phyloP scores from a whole-genome alignment of 352 stramenopile genomes.

The Pythium phragmiticola region DNA sequence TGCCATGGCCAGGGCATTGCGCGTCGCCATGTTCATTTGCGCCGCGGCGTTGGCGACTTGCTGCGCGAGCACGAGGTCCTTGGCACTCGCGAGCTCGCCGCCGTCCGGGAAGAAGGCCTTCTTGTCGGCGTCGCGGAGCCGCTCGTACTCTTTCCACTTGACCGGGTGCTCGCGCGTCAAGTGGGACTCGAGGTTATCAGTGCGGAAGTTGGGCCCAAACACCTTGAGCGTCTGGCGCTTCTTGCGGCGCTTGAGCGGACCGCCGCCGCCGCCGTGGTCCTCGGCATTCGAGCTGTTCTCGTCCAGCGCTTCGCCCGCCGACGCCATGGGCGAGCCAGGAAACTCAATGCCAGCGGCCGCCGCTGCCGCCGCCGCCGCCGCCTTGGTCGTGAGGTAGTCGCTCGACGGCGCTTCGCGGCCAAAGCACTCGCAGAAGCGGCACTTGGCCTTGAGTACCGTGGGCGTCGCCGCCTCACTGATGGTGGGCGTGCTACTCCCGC shows the following conservation, averaged over 20 bases:
- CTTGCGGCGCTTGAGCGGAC: slow-evolving; percentile 41
- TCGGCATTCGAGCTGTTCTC: slow-evolving; percentile 28
- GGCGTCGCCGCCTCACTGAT: slow-evolving; percentile 16
- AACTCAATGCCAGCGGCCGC: slow-evolving; percentile 25
- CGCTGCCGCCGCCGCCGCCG: slow-evolving; percentile 15
- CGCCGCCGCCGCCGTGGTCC: slow-evolving; percentile 5
- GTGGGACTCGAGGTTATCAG: slow-evolving; percentile 57
- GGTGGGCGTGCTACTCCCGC: neutral
- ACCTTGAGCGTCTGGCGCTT: slow-evolving; percentile 64
- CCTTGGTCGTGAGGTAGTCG: slow-evolving; percentile 22
- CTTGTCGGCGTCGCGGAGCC: slow-evolving; percentile 44
- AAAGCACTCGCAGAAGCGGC: slow-evolving; percentile 61
- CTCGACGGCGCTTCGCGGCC: slow-evolving; percentile 33
- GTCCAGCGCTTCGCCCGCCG: slow-evolving; percentile 13
- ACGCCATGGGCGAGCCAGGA: slow-evolving; percentile 23
- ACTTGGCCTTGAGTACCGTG: slow-evolving; percentile 50
- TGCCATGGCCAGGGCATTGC: neutral
- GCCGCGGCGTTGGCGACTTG: slow-evolving; percentile 20
- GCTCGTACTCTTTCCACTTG: slow-evolving; percentile 55
- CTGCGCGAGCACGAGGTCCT: slow-evolving; percentile 30
- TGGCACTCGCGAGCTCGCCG: slow-evolving; percentile 21
- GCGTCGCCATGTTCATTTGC: slow-evolving; percentile 12
- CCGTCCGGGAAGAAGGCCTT: slow-evolving; percentile 43
- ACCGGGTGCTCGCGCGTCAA: slow-evolving; percentile 45
- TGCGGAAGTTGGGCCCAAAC: slow-evolving; percentile 58